Evolutionary conservation across 202 grass and related monocot genomes (phyloP).

Genomic region (Setaria italica): DNA sequence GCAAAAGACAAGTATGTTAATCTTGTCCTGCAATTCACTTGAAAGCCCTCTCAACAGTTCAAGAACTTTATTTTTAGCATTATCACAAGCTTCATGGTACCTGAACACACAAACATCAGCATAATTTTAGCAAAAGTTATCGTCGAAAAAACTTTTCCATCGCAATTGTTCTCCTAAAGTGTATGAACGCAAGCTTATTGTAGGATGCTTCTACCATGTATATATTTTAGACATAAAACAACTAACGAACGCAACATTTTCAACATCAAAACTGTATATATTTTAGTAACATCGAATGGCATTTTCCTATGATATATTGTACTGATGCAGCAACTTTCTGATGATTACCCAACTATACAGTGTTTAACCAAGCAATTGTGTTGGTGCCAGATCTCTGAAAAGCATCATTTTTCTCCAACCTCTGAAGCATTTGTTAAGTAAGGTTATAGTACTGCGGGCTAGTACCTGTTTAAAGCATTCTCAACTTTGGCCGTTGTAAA

Average conservation of each 20-base stretch:
- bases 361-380: slow-evolving; percentile 14
- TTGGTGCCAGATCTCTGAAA: slow-evolving; percentile 10
- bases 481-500: slow-evolving; percentile 89
- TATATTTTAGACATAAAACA: neutral
- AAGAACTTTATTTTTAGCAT: slow-evolving; percentile 82
- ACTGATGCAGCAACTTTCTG: slow-evolving; percentile 14
- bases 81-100: slow-evolving; percentile 91
- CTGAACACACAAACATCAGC: slow-evolving; percentile 55
- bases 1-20: slow-evolving; percentile 90
- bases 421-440: slow-evolving; percentile 41
- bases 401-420: slow-evolving; percentile 10
- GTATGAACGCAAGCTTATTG: neutral
- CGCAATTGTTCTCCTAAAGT: slow-evolving; percentile 17
- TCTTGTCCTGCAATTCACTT: slow-evolving; percentile 86
- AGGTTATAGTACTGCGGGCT: neutral
- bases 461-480: slow-evolving; percentile 80
- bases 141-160: neutral
- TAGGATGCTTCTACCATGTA: slow-evolving; percentile 23
- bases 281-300: neutral
- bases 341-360: neutral
- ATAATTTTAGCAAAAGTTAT: slow-evolving; percentile 7
- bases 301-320: slow-evolving; percentile 26
- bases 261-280: slow-evolving; percentile 5
- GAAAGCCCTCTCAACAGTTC: slow-evolving; percentile 86
- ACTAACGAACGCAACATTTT: slow-evolving; percentile 2